A percentile compares a stretch with the other conserved stretches of the same genome.
Evolutionary conservation across 768 basidiomycete species (phyloP).

Genomic region (Tricholoma furcatifolium): DNA sequence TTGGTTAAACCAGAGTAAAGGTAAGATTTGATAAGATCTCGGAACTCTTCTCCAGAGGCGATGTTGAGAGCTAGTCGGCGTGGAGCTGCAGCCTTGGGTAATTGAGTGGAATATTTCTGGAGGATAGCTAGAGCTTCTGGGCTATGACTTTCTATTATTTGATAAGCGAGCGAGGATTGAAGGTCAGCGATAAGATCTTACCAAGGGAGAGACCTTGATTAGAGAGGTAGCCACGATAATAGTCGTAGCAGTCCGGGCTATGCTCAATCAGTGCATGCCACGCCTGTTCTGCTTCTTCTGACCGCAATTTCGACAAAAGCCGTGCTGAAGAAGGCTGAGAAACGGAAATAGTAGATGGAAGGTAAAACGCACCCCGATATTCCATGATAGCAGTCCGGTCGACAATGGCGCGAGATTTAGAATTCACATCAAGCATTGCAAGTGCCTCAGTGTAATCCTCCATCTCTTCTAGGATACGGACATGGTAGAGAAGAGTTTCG

Average conservation of each 20-base stretch:
- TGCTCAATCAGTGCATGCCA: conserved; percentile 82
- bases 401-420: conserved; percentile 64
- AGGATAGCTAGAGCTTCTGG: conserved; percentile 56
- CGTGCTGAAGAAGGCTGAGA: conserved; percentile 52
- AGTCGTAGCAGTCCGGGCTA: conserved; percentile 81
- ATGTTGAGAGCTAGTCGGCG: conserved; percentile 71
- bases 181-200: conserved; percentile 27
- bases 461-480: conserved; percentile 70
- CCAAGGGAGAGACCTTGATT: conserved; percentile 68
- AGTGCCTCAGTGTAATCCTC: conserved; percentile 63
- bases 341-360: conserved; percentile 1
- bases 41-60: conserved; percentile 69
- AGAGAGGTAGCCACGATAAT: conserved; percentile 73
- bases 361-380: conserved; percentile 50
- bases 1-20: conserved; percentile 68
- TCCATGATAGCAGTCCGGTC: conserved; percentile 72
- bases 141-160: conserved; percentile 47
- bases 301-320: conserved; percentile 64
- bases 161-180: not conserved
- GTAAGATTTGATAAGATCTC: conserved; percentile 61
- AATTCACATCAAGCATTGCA: conserved; percentile 57
- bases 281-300: conserved; percentile 72
- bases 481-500: conserved; percentile 78
- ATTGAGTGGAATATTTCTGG: conserved; percentile 54
- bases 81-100: conserved; percentile 71